Evolutionary conservation across 805 yeast species (phyloP).

Genomic region (Schwanniomyces occidentalis): DNA sequence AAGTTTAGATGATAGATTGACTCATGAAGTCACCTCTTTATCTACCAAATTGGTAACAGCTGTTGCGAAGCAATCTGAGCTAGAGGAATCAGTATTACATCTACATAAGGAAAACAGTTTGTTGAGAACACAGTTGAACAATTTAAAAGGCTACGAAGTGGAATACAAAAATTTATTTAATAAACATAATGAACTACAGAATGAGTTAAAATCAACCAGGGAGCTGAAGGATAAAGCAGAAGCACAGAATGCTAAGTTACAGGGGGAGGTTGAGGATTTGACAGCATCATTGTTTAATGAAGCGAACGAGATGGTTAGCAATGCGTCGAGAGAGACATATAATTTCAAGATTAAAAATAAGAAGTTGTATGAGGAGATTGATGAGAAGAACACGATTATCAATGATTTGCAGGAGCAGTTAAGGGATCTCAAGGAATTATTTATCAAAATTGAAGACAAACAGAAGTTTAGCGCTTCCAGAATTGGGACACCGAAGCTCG

Average conservation of each 20-base stretch:
- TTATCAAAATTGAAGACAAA: conserved; percentile 55
- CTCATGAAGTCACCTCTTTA: conserved; percentile 54
- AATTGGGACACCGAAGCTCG: conserved; percentile 15
- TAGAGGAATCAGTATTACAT: conserved; percentile 50
- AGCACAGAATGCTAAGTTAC: conserved; percentile 56
- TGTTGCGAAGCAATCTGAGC: conserved; percentile 53
- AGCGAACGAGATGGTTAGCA: conserved; percentile 82
- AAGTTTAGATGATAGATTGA: conserved; percentile 39
- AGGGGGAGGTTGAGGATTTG: conserved; percentile 77
- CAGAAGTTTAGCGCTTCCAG: conserved; percentile 15
- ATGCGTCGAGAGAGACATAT: conserved; percentile 69
- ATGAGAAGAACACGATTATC: conserved; percentile 69
- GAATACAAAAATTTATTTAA: conserved; percentile 29
- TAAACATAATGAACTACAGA: conserved; percentile 32
- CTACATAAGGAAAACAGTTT: conserved; percentile 37
- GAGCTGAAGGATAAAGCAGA: conserved; percentile 50
- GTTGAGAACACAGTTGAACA: conserved; percentile 23
- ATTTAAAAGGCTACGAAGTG: conserved; percentile 17
- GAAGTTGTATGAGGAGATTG: conserved; percentile 51
- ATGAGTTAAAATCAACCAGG: conserved; percentile 18
- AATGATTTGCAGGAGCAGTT: conserved; percentile 68
- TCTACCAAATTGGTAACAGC: conserved; percentile 64
- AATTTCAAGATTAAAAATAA: conserved; percentile 59
- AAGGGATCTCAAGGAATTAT: conserved; percentile 57
- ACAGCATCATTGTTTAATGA: conserved; percentile 77